These are phyloP conservation scores for Termitomyces sp. DNA, from an alignment of 1,284 basidiomycete genomes.

Conservation along the genomic window DNA sequence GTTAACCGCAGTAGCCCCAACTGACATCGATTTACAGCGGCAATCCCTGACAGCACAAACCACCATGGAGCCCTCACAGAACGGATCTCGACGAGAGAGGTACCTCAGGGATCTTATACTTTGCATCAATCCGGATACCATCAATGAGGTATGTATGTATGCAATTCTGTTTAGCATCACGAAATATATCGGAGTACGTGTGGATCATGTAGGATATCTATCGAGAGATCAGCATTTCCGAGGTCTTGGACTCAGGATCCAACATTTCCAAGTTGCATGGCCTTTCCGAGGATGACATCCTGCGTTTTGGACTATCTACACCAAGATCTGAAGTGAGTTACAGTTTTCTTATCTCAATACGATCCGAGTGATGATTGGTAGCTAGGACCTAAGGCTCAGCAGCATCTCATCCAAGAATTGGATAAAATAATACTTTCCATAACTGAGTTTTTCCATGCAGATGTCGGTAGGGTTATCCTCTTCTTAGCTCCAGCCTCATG, in stretches of 20 bases:
- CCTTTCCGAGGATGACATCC: conserved; percentile 11
- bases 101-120: conserved; percentile 4
- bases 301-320: conserved; percentile 12
- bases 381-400: conserved; percentile 14
- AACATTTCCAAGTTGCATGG: background rate
- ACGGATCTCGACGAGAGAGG: background rate
- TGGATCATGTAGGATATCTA: conserved; percentile 3
- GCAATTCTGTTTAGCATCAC: background rate
- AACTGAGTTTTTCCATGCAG: conserved; percentile 16
- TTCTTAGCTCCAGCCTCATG: background rate
- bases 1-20: too few species aligned
- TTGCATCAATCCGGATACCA: conserved; percentile 1
- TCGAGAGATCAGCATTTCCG: conserved; percentile 7
- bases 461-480: conserved; percentile 7
- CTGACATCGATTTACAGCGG: background rate
- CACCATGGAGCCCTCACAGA: background rate
- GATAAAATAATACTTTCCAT: conserved; percentile 14
- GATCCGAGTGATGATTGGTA: background rate
- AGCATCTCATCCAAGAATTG: conserved; percentile 16
- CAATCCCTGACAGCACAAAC: background rate
- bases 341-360: background rate
- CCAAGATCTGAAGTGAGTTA: conserved; percentile 10
- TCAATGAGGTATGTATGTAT: conserved; percentile 4
- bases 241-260: background rate
- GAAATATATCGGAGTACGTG: background rate